These are phyloP conservation scores for Diaporthe sp. DNA, from an alignment of 2,329 filamentous ascomycete genomes.

Conservation along the genomic window DNA sequence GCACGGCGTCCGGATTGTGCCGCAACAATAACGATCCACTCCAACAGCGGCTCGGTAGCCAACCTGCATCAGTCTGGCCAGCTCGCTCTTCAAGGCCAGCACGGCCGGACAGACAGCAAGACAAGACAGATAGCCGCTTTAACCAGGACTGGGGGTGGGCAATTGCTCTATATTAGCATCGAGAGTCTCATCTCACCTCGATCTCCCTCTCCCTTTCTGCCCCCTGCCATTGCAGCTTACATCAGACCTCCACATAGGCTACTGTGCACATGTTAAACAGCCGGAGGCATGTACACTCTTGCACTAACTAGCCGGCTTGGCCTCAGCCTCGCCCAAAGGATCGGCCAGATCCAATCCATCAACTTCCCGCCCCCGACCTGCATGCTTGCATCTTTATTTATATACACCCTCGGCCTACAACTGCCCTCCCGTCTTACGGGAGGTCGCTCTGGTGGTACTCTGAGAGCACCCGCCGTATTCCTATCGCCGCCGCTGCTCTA, in stretches of 20 bases:
- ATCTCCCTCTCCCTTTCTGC: neutral
- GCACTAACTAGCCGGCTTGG: slow-evolving; percentile 5
- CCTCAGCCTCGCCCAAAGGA: slow-evolving; percentile 33
- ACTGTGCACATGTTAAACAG: neutral
- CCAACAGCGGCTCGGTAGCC: neutral
- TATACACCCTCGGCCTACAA: neutral
- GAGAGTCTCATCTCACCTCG: neutral
- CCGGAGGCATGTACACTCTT: neutral
- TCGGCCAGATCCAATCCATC: slow-evolving; percentile 30
- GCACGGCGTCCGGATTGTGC: neutral
- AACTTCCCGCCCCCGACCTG: slow-evolving; percentile 13
- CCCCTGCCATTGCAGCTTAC: slow-evolving; percentile 25
- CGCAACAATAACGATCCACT: slow-evolving; percentile 5
- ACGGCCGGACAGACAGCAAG: neutral
- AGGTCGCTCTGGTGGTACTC: slow-evolving; percentile 6
- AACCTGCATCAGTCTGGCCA: neutral
- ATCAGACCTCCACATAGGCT: neutral
- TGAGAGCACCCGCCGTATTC: slow-evolving; percentile 2
- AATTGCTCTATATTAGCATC: neutral
- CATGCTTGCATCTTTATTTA: slow-evolving; percentile 30
- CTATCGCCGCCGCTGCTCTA: neutral
- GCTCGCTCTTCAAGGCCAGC: neutral
- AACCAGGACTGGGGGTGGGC: neutral
- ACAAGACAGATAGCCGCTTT: neutral
- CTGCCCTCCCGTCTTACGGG: neutral